These are phyloP conservation scores for Chalciporus piperatus DNA, from an alignment of 768 basidiomycete species.

Conservation along the genomic window DNA sequence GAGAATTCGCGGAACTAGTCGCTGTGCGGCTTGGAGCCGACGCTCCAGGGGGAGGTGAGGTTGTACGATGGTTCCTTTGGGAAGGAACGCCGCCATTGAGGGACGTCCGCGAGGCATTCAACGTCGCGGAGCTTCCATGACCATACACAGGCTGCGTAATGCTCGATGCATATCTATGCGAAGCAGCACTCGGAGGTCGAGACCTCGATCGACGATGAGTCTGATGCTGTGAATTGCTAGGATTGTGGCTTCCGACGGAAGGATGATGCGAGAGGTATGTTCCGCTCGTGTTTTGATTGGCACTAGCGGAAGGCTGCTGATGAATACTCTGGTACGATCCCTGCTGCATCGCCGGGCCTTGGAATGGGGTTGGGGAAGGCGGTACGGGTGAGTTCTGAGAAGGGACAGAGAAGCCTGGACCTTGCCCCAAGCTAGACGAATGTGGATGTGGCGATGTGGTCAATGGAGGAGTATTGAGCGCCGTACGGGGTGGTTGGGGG, in stretches of 20 bases:
- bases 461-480: slow-evolving; percentile 9
- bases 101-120: slow-evolving; percentile 22
- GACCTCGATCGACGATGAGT: slow-evolving; percentile 23
- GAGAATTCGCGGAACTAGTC: not conserved
- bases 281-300: slow-evolving; percentile 11
- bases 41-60: slow-evolving; percentile 11
- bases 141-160: slow-evolving; percentile 24
- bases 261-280: slow-evolving; percentile 12
- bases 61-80: slow-evolving; percentile 8
- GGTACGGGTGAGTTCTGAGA: slow-evolving; percentile 2
- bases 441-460: slow-evolving; percentile 16
- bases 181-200: slow-evolving; percentile 30
- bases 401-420: not conserved
- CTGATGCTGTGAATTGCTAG: slow-evolving; percentile 17
- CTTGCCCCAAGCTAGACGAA: slow-evolving; percentile 2
- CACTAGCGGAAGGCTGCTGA: slow-evolving; percentile 6
- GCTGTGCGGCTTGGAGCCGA: slow-evolving; percentile 7
- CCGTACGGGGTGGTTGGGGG: slow-evolving; percentile 20
- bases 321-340: slow-evolving; percentile 14
- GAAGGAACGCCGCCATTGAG: slow-evolving; percentile 13
- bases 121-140: slow-evolving; percentile 22
- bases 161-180: slow-evolving; percentile 29
- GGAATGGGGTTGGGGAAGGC: not conserved
- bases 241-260: slow-evolving; percentile 7
- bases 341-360: slow-evolving; percentile 16